phyloP scores from a whole-genome alignment of 1,284 basidiomycete species.

The Caloboletus firmus region DNA sequence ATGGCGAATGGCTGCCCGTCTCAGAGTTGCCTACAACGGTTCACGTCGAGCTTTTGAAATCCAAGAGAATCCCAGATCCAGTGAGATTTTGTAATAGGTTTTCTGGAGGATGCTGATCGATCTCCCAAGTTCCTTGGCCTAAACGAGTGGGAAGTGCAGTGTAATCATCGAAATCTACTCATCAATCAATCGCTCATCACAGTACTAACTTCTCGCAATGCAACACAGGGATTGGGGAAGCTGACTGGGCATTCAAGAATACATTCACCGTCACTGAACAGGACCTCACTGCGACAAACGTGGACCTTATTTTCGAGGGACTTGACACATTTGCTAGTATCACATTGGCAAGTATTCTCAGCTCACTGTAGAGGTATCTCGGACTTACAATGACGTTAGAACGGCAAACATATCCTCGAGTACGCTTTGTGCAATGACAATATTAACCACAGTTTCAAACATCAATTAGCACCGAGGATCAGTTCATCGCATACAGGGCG shows the following conservation, averaged over 20 bases:
- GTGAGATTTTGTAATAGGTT: slow-evolving; percentile 43
- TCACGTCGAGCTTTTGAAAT: slow-evolving; percentile 78
- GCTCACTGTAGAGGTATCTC: background rate
- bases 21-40: slow-evolving; percentile 77
- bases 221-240: slow-evolving; percentile 78
- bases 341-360: slow-evolving; percentile 51
- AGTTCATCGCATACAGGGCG: slow-evolving; percentile 73
- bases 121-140: slow-evolving; percentile 62
- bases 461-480: slow-evolving; percentile 60
- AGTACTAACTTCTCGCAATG: background rate
- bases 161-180: slow-evolving; percentile 38
- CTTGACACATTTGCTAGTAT: slow-evolving; percentile 83
- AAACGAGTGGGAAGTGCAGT: slow-evolving; percentile 88
- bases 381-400: slow-evolving; percentile 44
- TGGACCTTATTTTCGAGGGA: slow-evolving; percentile 84
- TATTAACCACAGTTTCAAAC: background rate
- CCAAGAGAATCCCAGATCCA: slow-evolving; percentile 77
- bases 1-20: slow-evolving; percentile 65
- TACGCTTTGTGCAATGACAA: slow-evolving; percentile 31
- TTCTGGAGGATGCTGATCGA: slow-evolving; percentile 2
- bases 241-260: slow-evolving; percentile 82
- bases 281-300: slow-evolving; percentile 48
- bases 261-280: slow-evolving; percentile 53
- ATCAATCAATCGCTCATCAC: slow-evolving; percentile 14
- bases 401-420: slow-evolving; percentile 66